Percentiles rank a stretch among this genome's conserved stretches.
These are phyloP conservation scores for Macaranga tanarius DNA, from an alignment of 441 rosid species.

Conservation along the genomic window DNA sequence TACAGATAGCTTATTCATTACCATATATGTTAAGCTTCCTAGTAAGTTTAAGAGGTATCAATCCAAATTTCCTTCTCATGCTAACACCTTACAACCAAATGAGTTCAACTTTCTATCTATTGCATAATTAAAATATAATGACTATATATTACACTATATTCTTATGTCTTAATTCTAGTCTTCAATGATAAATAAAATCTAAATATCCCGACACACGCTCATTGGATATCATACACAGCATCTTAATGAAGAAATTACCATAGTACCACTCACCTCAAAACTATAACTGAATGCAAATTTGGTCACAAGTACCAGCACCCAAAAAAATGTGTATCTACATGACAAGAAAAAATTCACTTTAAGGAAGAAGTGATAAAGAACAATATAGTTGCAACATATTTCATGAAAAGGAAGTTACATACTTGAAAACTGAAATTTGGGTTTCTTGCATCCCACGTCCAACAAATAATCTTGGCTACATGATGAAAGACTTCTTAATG, in stretches of 20 bases:
- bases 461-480: conserved; percentile 83
- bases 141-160: too few species aligned
- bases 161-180: too few species aligned
- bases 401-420: conserved; percentile 31
- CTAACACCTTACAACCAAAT: neutral
- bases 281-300: conserved; percentile 80
- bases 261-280: conserved; percentile 65
- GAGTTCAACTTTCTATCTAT: neutral
- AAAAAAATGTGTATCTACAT: conserved; percentile 79
- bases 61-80: neutral
- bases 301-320: conserved; percentile 78
- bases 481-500: conserved; percentile 22
- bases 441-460: conserved; percentile 99
- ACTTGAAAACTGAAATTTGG: conserved; percentile 89
- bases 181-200: too few species aligned
- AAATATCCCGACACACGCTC: neutral
- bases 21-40: neutral
- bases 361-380: conserved; percentile 15
- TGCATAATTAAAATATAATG: neutral
- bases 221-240: neutral
- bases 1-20: neutral
- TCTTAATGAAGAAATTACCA: neutral
- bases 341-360: conserved; percentile 16
- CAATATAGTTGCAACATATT: conserved; percentile 21
- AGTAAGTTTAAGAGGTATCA: neutral